These are phyloP conservation scores for Neocucurbitaria cava DNA, from an alignment of 2,329 filamentous ascomycete species.

Conservation along the genomic window DNA sequence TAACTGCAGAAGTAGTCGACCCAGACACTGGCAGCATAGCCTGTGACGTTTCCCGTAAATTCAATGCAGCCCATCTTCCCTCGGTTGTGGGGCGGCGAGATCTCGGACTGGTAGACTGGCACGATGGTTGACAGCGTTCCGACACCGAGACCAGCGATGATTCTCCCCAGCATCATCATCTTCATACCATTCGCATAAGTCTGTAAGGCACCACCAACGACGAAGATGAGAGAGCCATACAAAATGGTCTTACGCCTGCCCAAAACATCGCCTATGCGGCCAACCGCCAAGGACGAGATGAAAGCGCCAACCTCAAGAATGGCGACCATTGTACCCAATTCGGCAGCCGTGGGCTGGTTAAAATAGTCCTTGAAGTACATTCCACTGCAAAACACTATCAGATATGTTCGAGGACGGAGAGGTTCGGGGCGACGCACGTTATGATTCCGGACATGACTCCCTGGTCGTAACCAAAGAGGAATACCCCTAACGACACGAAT, in stretches of 20 bases:
- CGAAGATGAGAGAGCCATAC: slow-evolving; percentile 90
- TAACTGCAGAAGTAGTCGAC: slow-evolving; percentile 97
- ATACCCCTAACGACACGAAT: slow-evolving; percentile 84
- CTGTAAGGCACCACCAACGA: slow-evolving; percentile 83
- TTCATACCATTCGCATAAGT: slow-evolving; percentile 81
- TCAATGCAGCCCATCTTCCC: slow-evolving; percentile 97
- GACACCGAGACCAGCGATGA: slow-evolving; percentile 60
- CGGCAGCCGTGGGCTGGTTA: slow-evolving; percentile 81
- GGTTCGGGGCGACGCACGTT: slow-evolving; percentile 60
- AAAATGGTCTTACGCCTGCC: slow-evolving; percentile 89
- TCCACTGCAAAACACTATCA: slow-evolving; percentile 64
- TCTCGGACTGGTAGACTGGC: slow-evolving; percentile 62
- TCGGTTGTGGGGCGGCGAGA: slow-evolving; percentile 91
- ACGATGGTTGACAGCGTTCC: slow-evolving; percentile 60
- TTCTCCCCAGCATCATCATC: slow-evolving; percentile 74
- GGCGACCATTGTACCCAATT: slow-evolving; percentile 96
- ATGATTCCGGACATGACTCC: slow-evolving; percentile 84
- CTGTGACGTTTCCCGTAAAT: slow-evolving; percentile 95
- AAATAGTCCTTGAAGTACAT: slow-evolving; percentile 92
- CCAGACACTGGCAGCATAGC: slow-evolving; percentile 97
- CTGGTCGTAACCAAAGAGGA: slow-evolving; percentile 89
- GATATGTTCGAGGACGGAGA: slow-evolving; percentile 28
- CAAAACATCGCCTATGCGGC: slow-evolving; percentile 88
- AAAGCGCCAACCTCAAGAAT: slow-evolving; percentile 95
- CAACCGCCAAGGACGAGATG: slow-evolving; percentile 84